Evolutionary conservation across 2,329 filamentous ascomycete species (phyloP), one percentile per base, ranked within the genome.

Genomic region (Colletotrichum orbiculare): DNA sequence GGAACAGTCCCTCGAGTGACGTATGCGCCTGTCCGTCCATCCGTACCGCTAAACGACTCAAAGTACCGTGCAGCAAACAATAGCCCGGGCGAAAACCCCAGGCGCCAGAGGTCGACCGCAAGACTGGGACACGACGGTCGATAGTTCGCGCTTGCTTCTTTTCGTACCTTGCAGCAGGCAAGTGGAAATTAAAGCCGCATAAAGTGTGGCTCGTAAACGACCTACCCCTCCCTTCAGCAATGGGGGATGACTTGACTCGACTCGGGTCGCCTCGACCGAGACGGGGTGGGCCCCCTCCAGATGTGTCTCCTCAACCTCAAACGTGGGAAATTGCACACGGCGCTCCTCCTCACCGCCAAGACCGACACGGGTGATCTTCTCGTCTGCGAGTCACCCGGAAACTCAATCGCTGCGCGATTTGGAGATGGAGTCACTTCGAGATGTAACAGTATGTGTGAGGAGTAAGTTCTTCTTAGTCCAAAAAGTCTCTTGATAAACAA

Each of bases 281-380:
- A 39, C n/a, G 15, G 12, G 25, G 45, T 33, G 60, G 55, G 15
- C 15, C 45, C 39, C 50, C 50, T 10, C 34, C 8, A 8, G 15
- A 10, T 25, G 25, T 25, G 25, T 43, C 50, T 46, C 49, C 61
- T 61, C 45, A 64, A 64, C 50, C 38, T 56, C 46, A 62, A 56
- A 65, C 58, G 34, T 15, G 41, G 33, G 57, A 57, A 37, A 63
- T 66, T 66, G 17, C 38, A 37, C n/a, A 35, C 6, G 17, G 15
- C 35, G 15, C n/a, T 47, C 25, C 25, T 25, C 25, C 33, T 55
- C 33, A 8, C 34, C 41, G 35, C 25, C 33, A 17, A 47, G 35
- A 10, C 12, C 25, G 25, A 35, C 45, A 33, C 46, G 25, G 46
- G 11, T 50, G 41, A 39, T 33, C 35, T 8, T 34, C 49, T 46